Evolutionary conservation across 371 early-diverging fungal genomes (phyloP).

Genomic region (Zychaea mexicana): DNA sequence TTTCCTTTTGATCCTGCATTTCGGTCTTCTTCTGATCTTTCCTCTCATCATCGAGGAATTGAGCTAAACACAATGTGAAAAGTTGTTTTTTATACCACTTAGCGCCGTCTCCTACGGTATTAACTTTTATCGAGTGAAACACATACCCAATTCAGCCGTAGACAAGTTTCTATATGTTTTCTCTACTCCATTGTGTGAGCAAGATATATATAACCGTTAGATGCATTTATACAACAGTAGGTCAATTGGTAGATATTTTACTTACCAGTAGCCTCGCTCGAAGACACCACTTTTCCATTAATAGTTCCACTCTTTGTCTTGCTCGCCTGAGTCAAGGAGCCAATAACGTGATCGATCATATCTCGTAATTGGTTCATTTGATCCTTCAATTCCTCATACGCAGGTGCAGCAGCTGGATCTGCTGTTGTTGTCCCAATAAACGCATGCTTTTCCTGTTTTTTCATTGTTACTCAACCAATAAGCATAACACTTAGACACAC

Average conservation of each 20-base stretch:
- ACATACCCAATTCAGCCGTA: slow-evolving; percentile 23
- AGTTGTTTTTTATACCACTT: neutral
- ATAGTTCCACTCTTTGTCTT: neutral
- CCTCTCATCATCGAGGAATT: slow-evolving; percentile 11
- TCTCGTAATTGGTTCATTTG: neutral
- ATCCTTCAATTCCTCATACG: neutral
- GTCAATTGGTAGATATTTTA: neutral
- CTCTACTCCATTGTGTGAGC: slow-evolving; percentile 5
- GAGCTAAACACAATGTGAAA: slow-evolving; percentile 7
- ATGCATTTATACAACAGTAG: neutral
- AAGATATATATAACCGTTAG: neutral
- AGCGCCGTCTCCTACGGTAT: neutral
- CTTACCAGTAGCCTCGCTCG: neutral
- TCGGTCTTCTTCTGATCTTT: neutral
- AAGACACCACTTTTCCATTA: no score
- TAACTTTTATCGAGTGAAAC: neutral
- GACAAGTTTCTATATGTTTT: slow-evolving; percentile 22
- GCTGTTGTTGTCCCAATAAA: neutral
- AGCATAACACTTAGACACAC: no score
- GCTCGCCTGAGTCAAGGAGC: neutral
- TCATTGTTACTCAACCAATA: neutral
- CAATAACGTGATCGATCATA: slow-evolving; percentile 7
- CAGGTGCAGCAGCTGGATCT: neutral
- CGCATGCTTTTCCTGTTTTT: slow-evolving; percentile 5
- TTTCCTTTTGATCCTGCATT: neutral